phyloP scores from a whole-genome alignment of 805 yeast genomes.

The Wickerhamomyces mucosus region DNA sequence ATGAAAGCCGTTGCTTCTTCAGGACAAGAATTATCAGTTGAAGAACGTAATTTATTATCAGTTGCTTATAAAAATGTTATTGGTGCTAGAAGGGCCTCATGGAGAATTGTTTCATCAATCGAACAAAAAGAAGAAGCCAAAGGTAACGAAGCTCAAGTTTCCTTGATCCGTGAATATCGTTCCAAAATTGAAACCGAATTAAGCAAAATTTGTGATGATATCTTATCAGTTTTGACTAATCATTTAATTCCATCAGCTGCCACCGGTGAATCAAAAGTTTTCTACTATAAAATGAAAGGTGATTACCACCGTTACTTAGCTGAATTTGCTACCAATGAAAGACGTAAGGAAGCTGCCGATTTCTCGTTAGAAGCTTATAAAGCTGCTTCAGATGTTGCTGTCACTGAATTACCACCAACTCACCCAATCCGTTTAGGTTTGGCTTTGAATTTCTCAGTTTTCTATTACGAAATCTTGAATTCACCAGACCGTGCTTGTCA shows the following conservation, averaged over 20 bases:
- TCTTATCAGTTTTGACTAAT: conserved; percentile 75
- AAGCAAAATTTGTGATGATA: conserved; percentile 89
- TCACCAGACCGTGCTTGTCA: conserved; percentile 99
- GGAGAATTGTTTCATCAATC: conserved; percentile 97
- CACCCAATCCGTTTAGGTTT: conserved; percentile 97
- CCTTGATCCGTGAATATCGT: conserved; percentile 88
- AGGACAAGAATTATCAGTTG: conserved; percentile 92
- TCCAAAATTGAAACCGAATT: conserved; percentile 89
- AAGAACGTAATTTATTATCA: conserved; percentile 93
- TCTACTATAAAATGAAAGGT: conserved; percentile 99
- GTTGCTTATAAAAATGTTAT: conserved; percentile 98
- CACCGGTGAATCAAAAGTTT: conserved; percentile 96
- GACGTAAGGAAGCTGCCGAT: conserved; percentile 88
- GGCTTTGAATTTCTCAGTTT: conserved; percentile 95
- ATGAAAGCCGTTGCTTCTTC: conserved; percentile 96
- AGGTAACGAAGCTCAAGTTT: conserved; percentile 86
- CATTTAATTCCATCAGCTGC: conserved; percentile 91
- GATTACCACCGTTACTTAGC: conserved; percentile 99
- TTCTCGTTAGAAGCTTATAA: conserved; percentile 90
- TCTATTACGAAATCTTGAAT: conserved; percentile 95
- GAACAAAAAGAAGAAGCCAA: conserved; percentile 97
- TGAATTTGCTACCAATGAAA: conserved; percentile 87
- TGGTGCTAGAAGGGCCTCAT: conserved; percentile 98
- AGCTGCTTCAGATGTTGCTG: conserved; percentile 94
- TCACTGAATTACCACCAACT: conserved; percentile 94